phyloP scores from a whole-genome alignment of 768 basidiomycete genomes.

The Asterophora lycoperdoides region DNA sequence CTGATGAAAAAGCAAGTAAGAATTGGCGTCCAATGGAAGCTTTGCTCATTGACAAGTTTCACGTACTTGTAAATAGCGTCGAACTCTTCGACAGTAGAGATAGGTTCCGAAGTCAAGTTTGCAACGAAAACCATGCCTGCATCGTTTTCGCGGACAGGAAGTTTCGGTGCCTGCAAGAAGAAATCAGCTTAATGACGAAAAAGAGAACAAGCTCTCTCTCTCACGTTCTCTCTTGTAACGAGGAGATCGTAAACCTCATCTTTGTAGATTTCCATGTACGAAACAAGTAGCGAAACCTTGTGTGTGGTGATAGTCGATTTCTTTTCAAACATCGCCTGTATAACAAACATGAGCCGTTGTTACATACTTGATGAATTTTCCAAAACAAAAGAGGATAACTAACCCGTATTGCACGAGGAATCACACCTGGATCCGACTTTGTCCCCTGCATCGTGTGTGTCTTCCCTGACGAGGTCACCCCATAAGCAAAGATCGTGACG shows the following conservation, averaged over 20 bases:
- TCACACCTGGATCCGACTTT: conserved; percentile 71
- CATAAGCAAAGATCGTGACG: conserved; percentile 86
- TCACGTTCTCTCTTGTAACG: conserved; percentile 62
- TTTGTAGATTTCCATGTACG: conserved; percentile 90
- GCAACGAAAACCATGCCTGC: conserved; percentile 52
- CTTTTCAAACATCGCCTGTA: conserved; percentile 55
- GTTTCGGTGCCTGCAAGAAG: conserved; percentile 39
- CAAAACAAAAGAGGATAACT: conserved; percentile 11
- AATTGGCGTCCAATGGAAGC: too few relatives aligned
- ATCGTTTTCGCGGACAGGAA: conserved; percentile 52
- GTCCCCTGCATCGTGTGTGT: conserved; percentile 93
- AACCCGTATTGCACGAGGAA: conserved; percentile 76
- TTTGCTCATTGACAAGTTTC: background rate
- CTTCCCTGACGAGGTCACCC: conserved; percentile 88
- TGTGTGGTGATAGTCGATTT: conserved; percentile 35
- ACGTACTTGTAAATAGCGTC: conserved; percentile 43
- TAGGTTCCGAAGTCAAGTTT: conserved; percentile 40
- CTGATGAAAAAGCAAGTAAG: conserved; percentile 29
- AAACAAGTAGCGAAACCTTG: conserved; percentile 48
- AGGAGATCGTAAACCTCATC: conserved; percentile 89
- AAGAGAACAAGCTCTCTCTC: conserved; percentile 19
- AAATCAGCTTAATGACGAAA: background rate
- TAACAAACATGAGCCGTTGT: background rate
- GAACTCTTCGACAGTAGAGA: conserved; percentile 41
- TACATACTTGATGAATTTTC: too few relatives aligned